Evolutionary conservation across 2,329 filamentous ascomycete species (phyloP).

Genomic region (Ceratocystis cubensis): DNA sequence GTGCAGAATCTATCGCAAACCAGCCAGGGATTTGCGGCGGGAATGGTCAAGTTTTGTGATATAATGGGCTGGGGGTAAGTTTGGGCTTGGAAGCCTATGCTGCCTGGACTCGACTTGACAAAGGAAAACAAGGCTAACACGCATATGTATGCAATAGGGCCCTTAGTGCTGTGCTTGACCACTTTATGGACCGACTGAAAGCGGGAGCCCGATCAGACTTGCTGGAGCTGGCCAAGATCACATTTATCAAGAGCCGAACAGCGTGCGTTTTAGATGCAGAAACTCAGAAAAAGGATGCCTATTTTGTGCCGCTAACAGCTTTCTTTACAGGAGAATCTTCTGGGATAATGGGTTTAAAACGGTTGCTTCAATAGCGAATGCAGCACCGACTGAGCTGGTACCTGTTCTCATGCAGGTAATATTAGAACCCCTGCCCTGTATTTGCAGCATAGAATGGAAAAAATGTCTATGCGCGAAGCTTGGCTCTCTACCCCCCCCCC

Average conservation of each 20-base stretch:
- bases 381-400: constrained; percentile 53
- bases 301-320: neutral
- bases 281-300: neutral
- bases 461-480: neutral
- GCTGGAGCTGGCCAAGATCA: constrained; percentile 56
- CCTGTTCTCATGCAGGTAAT: constrained; percentile 58
- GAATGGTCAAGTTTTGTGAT: constrained; percentile 68
- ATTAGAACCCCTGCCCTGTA: constrained; percentile 8
- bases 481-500: neutral
- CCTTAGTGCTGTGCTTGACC: constrained; percentile 58
- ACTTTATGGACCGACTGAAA: constrained; percentile 61
- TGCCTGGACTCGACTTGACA: neutral
- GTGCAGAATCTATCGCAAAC: constrained; percentile 62
- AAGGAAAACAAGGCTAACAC: too few species aligned
- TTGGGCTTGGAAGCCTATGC: constrained; percentile 22
- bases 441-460: neutral
- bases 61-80: constrained; percentile 59
- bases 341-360: constrained; percentile 66
- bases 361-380: constrained; percentile 55
- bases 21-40: constrained; percentile 65
- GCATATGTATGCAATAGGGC: constrained; percentile 35
- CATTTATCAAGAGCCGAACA: constrained; percentile 65
- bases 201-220: constrained; percentile 61
- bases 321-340: constrained; percentile 42
- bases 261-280: constrained; percentile 34